Evolutionary conservation across 306 rosid genomes (phyloP).

Genomic region (Elaeagnus macrophylla): DNA sequence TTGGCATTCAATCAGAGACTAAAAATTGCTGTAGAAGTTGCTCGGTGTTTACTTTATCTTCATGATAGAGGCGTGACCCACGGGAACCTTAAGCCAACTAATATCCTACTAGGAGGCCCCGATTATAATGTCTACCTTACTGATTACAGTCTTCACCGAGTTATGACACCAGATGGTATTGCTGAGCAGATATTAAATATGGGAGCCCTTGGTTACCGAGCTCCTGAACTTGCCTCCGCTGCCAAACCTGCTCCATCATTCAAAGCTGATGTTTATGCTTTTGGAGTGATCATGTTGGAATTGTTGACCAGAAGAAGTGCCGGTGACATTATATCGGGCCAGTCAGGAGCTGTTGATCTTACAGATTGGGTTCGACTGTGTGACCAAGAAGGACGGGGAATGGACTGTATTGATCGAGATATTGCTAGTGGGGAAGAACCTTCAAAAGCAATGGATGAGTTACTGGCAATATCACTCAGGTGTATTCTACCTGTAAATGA

Average conservation of each 20-base stretch:
- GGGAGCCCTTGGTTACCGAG: conserved; percentile 82
- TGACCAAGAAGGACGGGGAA: conserved; percentile 71
- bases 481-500: conserved; percentile 97
- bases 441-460: conserved; percentile 62
- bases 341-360: conserved; percentile 71
- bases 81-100: conserved; percentile 93
- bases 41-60: conserved; percentile 98
- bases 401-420: conserved; percentile 85
- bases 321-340: conserved; percentile 79
- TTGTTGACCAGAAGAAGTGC: conserved; percentile 90
- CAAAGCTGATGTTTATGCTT: conserved; percentile 91
- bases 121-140: conserved; percentile 82
- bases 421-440: conserved; percentile 81
- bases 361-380: conserved; percentile 82
- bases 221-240: conserved; percentile 86
- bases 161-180: conserved; percentile 93
- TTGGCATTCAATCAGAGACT: conserved; percentile 81
- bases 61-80: conserved; percentile 98
- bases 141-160: conserved; percentile 95
- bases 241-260: conserved; percentile 91
- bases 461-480: conserved; percentile 72
- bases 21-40: conserved; percentile 88
- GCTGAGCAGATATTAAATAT: conserved; percentile 89
- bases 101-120: conserved; percentile 69
- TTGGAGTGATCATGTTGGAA: conserved; percentile 78